phyloP scores from a whole-genome alignment of 495 filamentous ascomycete species.

The Trichoderma orchidacearum region DNA sequence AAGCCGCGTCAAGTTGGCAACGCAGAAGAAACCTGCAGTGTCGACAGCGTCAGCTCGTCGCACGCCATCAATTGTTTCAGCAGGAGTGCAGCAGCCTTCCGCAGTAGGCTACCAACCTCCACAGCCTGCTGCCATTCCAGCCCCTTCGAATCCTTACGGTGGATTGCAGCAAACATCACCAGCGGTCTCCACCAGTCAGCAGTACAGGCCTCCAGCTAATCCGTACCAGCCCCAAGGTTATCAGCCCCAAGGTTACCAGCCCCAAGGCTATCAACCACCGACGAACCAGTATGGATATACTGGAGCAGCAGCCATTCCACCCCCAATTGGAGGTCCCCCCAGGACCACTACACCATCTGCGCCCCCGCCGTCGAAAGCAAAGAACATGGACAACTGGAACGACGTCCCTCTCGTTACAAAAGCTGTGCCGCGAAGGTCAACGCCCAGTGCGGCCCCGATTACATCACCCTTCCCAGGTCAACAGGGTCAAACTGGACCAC shows the following conservation, averaged over 20 bases:
- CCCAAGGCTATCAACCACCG: conserved; percentile 3
- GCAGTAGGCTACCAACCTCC: conserved; percentile 25
- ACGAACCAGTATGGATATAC: conserved; percentile 17
- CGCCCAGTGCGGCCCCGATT: conserved; percentile 50
- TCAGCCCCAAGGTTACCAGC: not conserved
- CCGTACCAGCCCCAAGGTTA: conserved; percentile 31
- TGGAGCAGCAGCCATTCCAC: conserved; percentile 13
- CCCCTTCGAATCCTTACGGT: conserved; percentile 22
- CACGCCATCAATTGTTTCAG: conserved; percentile 9
- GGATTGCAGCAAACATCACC: not conserved
- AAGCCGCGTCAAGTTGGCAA: conserved; percentile 76
- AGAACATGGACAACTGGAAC: conserved; percentile 75
- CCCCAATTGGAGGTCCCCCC: conserved; percentile 24
- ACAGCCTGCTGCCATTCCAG: conserved; percentile 16
- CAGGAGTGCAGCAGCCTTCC: conserved; percentile 10
- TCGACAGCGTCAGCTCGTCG: conserved; percentile 6
- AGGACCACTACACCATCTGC: conserved; percentile 43
- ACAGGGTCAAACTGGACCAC: conserved; percentile 26
- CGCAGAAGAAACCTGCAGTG: conserved; percentile 43
- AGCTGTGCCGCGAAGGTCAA: conserved; percentile 51
- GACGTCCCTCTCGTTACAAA: conserved; percentile 84
- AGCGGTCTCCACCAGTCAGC: conserved; percentile 11
- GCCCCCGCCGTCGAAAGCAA: conserved; percentile 54
- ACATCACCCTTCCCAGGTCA: conserved; percentile 58
- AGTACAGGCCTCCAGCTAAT: conserved; percentile 27